Base-by-base conservation (phyloP, 176 grass and related monocot genomes). In the Oropetium thomaeum region DNA sequence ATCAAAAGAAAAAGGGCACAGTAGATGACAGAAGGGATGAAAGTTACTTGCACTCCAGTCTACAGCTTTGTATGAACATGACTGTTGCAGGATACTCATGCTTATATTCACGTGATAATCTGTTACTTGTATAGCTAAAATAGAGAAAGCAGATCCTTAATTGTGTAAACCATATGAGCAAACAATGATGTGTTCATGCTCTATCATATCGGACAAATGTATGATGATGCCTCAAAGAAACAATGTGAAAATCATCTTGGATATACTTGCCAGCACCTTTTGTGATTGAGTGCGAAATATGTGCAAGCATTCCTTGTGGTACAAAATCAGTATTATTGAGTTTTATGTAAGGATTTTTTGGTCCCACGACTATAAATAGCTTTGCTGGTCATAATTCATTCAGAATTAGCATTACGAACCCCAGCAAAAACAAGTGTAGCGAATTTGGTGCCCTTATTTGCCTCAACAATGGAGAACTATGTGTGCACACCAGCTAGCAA, bases 401-500 rank as follows among this genome's bases (percentile, higher is more conserved):
- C 40, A 74, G 27, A n/a, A n/a, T n/a, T 41, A 79, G 27, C 35
- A 20, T 59, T 43, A 11, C 40, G 22, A 29, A 44, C 26, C 43
- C 12, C 5, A 41, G 16, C 52, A 27, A 74, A 75, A 49, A 68
- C 17, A 62, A n/a, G 40, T 22, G 20, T 44, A 33, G 38, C 62
- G 70, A 34, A 68, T 20, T 28, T 15, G 10, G 9, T 52, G 27
- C 23, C 15, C 20, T 53, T 67, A 11, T 26, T 62, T 68, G 10
- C 33, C 13, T 61, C 26, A 49, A 53, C 34, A 25, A 27, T 80
- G 62, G 33, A 86, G 44, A 80, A n/a, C 17, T 68, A 12, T 53
- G 28, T 35, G 52, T 67, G 68, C 54, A 76, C 64, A 54, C 58
- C 87, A 71, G 77, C 77, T 7, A 76, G 63, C 14, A 76, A 84